These are phyloP conservation scores for Boletus speciosus DNA, from an alignment of 768 basidiomycete species.

Conservation along the genomic window DNA sequence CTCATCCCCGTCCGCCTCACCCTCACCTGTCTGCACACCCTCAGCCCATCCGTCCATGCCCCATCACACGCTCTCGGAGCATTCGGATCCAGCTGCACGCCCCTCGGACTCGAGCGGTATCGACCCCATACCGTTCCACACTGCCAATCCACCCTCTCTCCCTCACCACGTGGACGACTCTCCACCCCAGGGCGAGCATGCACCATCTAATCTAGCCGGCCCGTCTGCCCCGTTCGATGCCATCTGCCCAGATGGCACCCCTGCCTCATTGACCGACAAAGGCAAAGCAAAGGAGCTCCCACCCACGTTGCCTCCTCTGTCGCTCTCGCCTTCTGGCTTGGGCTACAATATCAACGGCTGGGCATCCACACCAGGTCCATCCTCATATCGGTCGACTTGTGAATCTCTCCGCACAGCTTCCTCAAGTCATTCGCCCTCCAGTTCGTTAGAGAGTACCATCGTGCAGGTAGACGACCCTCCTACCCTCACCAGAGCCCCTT, in stretches of 20 bases:
- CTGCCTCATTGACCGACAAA: slow-evolving; percentile 40
- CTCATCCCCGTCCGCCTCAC: neutral
- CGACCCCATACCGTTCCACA: neutral
- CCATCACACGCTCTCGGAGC: slow-evolving; percentile 9
- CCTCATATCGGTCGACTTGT: slow-evolving; percentile 36
- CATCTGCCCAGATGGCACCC: slow-evolving; percentile 5
- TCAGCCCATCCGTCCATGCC: slow-evolving; percentile 13
- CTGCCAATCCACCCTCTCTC: slow-evolving; percentile 1
- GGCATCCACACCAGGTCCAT: slow-evolving; percentile 33
- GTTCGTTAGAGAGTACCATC: slow-evolving; percentile 11
- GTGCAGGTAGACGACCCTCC: slow-evolving; percentile 12
- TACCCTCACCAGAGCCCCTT: slow-evolving; percentile 32
- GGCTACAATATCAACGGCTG: slow-evolving; percentile 40
- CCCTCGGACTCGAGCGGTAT: neutral
- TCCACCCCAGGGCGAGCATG: slow-evolving; percentile 1
- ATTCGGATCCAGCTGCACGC: slow-evolving; percentile 5
- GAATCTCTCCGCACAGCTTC: slow-evolving; percentile 38
- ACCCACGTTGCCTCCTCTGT: slow-evolving; percentile 63
- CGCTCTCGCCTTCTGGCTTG: slow-evolving; percentile 55
- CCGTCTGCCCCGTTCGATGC: slow-evolving; percentile 13
- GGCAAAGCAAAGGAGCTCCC: slow-evolving; percentile 52
- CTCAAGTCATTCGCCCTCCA: slow-evolving; percentile 10
- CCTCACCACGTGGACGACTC: slow-evolving; percentile 2
- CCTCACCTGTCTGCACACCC: slow-evolving; percentile 4
- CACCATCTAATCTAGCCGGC: slow-evolving; percentile 28